Conservation (phyloP, 441 rosid genomes). For the Erodium trifolium region DNA sequence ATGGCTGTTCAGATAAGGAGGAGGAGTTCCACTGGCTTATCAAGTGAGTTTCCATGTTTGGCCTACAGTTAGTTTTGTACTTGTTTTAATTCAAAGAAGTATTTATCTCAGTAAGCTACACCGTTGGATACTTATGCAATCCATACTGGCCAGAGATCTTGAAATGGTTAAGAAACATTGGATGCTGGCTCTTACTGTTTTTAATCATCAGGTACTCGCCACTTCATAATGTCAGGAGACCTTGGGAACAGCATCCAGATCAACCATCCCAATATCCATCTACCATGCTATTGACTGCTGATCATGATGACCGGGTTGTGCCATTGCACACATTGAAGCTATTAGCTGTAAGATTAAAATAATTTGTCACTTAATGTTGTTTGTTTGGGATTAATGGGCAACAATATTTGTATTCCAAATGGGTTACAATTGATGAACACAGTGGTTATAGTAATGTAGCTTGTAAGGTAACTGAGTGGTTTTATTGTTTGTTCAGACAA, state of each 20-base stretch:
- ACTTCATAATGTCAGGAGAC: conserved; percentile 78
- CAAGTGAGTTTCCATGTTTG: conserved; percentile 42
- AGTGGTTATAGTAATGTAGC: too few species aligned
- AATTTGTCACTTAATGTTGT: too few species aligned
- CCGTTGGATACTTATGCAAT: not conserved
- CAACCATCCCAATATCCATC: conserved; percentile 59
- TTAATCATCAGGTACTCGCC: conserved; percentile 65
- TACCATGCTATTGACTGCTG: conserved; percentile 94
- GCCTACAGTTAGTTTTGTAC: not conserved
- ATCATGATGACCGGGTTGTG: conserved; percentile 93
- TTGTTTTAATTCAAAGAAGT: not conserved
- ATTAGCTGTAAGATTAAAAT: conserved; percentile 55
- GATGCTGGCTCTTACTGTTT: not conserved
- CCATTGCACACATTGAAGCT: conserved; percentile 81
- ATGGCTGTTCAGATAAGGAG: conserved; percentile 76
- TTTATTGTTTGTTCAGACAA: conserved; percentile 39
- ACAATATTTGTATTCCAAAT: too few species aligned
- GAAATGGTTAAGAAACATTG: not conserved
- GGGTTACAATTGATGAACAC: too few species aligned
- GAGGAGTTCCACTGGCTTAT: conserved; percentile 85
- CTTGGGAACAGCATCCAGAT: conserved; percentile 58
- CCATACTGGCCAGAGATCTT: conserved; percentile 1
- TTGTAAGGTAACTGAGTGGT: not conserved
- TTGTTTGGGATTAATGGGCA: too few species aligned
- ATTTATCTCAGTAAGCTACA: not conserved